Evolutionary conservation across 768 basidiomycete species (phyloP), one percentile per base, ranked within the genome.

Genomic region (Lentinula detonsa): DNA sequence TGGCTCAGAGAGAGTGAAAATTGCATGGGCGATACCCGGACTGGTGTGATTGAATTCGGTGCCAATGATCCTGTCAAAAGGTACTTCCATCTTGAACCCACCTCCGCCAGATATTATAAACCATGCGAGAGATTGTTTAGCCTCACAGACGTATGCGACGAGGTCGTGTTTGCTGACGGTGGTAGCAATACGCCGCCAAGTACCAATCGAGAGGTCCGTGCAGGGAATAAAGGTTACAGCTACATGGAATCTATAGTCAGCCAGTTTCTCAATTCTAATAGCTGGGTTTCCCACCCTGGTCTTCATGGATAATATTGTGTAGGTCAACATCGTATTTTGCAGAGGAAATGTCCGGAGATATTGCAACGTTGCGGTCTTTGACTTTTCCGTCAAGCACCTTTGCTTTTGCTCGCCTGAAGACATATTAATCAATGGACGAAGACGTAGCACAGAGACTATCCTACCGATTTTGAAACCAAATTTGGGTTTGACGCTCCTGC

Each of bases 401-500:
- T 2, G 89, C 90, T 70, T 93, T 93, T 42, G 91, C 91, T 2
- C 91, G 87, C 61, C 91, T 92, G 53, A 13, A 48, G 4, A 60
- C 31, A 21, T 59, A 53, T 61, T 23, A 57, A 61, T 39, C 40
- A 54, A 57, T n/a, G 16, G 9, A 45, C 33, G 28, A 10, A 49
- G 18, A 10, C 3, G 37, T 9, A 2, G 16, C 21, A n/a, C 6
- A 18, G n/a, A 8, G 34, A 6, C 15, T 11, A 33, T 18, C 16
- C 10, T 31, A 87, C 91, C 91, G 78, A 69, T 93, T 93, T 70
- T 93, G 91, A 67, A 92, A 93, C 91, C 91, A 93, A 51, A 93
- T 88, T 72, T 93, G 91, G 0, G 89, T 91, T 76, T 93, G 91
- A 40, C 90, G 85, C 73, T 93, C 91, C 55, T 88, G 83, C 87